Conservation (phyloP, 2,329 filamentous ascomycete species). For the Fusarium protoensiforme region DNA sequence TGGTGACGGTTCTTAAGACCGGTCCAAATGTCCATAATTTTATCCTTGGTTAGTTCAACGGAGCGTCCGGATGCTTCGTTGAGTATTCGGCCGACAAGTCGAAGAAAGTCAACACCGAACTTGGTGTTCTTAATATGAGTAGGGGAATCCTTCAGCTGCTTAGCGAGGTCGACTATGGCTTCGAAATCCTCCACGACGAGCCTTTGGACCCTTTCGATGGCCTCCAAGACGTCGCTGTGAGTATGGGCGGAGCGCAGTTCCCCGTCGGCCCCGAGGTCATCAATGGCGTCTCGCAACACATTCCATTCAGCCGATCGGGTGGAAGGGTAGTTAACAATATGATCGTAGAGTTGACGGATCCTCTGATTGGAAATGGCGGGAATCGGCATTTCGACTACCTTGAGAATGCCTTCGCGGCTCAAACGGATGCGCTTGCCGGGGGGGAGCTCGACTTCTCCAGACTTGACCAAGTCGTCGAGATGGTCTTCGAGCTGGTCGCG, state of each 20-base stretch:
- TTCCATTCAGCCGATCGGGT: background rate
- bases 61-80: too few species aligned
- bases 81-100: background rate
- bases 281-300: too few species aligned
- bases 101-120: background rate
- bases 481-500: background rate
- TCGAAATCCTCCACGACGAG: background rate
- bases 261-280: too few species aligned
- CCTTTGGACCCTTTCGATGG: background rate
- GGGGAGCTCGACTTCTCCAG: background rate
- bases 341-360: background rate
- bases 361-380: background rate
- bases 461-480: background rate
- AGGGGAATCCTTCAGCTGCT: background rate
- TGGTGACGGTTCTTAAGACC: accelerated
- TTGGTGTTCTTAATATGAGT: background rate
- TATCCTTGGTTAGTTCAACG: too few species aligned
- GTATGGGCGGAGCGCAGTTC: background rate
- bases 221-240: background rate
- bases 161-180: background rate
- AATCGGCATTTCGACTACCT: background rate
- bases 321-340: accelerated
- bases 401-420: background rate
- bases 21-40: too few species aligned
- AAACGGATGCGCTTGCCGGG: background rate